These are phyloP conservation scores for Peronospora tabacina DNA, from an alignment of 352 stramenopile species.

Conservation along the genomic window DNA sequence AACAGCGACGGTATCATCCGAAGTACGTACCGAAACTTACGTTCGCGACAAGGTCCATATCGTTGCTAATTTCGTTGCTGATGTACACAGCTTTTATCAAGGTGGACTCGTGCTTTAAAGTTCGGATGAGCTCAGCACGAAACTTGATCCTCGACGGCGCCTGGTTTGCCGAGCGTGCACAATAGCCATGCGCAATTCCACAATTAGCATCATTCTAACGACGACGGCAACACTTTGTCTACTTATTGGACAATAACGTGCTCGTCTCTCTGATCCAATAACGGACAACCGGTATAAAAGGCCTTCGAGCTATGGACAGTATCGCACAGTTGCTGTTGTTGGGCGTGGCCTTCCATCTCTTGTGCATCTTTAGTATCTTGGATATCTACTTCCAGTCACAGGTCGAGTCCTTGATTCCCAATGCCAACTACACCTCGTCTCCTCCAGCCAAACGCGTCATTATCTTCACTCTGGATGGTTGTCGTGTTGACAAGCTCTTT, in stretches of 20 bases:
- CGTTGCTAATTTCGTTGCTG: slow-evolving; percentile 6
- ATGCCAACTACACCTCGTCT: slow-evolving; percentile 25
- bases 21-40: slow-evolving; percentile 31
- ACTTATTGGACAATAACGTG: neutral
- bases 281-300: too few relatives aligned
- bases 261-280: neutral
- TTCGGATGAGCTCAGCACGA: slow-evolving; percentile 27
- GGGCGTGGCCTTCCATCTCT: slow-evolving; percentile 65
- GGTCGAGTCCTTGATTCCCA: slow-evolving; percentile 52
- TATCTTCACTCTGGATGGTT: slow-evolving; percentile 77
- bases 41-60: neutral
- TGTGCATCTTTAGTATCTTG: slow-evolving; percentile 80
- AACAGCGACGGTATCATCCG: slow-evolving; percentile 30
- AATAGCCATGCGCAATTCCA: slow-evolving; percentile 1
- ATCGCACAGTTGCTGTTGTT: slow-evolving; percentile 44
- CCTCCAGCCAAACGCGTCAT: slow-evolving; percentile 56
- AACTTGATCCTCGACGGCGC: slow-evolving; percentile 41
- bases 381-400: slow-evolving; percentile 86
- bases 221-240: neutral
- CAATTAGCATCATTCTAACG: neutral
- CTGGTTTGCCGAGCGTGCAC: slow-evolving; percentile 36
- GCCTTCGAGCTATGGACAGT: slow-evolving; percentile 2
- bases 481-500: slow-evolving; percentile 76
- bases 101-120: slow-evolving; percentile 31
- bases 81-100: slow-evolving; percentile 41